These are phyloP conservation scores for Phytopythium oedochilum DNA, from an alignment of 352 stramenopile species.

Conservation along the genomic window DNA sequence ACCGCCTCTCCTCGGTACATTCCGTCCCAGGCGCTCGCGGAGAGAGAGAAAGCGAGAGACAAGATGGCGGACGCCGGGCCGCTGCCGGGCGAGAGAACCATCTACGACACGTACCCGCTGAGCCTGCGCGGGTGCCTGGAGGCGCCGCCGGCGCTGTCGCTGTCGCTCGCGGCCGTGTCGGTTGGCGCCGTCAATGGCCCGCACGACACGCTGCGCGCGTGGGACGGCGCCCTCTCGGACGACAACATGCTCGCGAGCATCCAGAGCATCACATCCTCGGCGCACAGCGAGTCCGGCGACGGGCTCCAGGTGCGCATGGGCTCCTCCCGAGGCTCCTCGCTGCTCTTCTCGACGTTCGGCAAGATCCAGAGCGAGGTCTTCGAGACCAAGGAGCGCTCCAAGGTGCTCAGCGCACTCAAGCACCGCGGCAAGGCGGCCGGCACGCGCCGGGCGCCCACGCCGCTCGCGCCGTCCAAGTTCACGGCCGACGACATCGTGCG, in stretches of 20 bases:
- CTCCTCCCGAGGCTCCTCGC: constrained; percentile 8
- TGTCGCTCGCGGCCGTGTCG: neutral
- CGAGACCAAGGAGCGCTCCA: constrained; percentile 73
- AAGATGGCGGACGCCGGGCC: constrained; percentile 1
- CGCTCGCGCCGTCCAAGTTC: constrained; percentile 46
- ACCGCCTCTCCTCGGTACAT: too few relatives aligned
- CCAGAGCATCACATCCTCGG: constrained; percentile 7
- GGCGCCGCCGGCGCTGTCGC: constrained; percentile 6
- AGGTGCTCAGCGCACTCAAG: constrained; percentile 70
- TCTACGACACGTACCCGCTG: constrained; percentile 73
- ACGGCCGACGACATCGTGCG: constrained; percentile 66
- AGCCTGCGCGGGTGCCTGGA: constrained; percentile 27
- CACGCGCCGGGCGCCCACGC: constrained; percentile 11
- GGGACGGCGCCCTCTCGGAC: neutral
- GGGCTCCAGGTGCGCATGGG: constrained; percentile 1
- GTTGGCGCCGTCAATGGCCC: neutral
- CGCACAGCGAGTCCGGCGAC: constrained; percentile 7
- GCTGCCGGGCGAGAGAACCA: constrained; percentile 16
- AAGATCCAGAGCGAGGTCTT: constrained; percentile 76
- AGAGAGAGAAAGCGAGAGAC: too few relatives aligned
- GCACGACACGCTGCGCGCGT: constrained; percentile 1
- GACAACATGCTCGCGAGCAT: neutral
- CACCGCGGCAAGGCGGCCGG: constrained; percentile 40
- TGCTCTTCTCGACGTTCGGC: constrained; percentile 49
- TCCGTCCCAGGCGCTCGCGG: too few relatives aligned